phyloP scores from a whole-genome alignment of 2,329 filamentous ascomycete species.

The Colletotrichum costaricense region DNA sequence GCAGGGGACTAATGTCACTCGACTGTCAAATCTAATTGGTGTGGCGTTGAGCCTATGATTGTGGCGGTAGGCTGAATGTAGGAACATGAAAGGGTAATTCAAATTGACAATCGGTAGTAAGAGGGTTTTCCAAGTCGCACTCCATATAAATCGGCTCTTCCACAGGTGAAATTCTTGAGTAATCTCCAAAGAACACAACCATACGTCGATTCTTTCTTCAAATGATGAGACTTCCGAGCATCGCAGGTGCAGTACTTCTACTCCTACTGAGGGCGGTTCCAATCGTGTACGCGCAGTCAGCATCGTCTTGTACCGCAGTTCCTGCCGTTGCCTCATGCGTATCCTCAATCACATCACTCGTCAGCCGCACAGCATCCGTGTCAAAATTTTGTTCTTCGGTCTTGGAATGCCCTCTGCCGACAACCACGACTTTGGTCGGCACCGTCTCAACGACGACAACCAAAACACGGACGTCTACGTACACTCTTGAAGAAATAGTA shows the following conservation, averaged over 20 bases:
- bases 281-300: neutral
- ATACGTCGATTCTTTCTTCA: no score
- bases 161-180: no score
- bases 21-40: neutral
- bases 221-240: no score
- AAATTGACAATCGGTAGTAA: neutral
- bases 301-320: neutral
- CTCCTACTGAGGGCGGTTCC: neutral
- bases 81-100: neutral
- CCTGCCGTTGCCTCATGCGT: neutral
- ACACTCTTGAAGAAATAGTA: neutral
- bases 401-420: neutral
- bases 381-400: constrained; percentile 4
- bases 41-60: neutral
- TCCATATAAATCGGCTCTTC: neutral
- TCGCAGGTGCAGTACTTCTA: neutral
- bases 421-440: neutral
- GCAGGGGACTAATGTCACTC: neutral
- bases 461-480: neutral
- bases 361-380: neutral
- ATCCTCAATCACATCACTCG: neutral
- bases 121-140: neutral
- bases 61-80: neutral
- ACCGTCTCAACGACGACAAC: neutral
- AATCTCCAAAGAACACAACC: no score